A percentile compares a stretch with the other conserved stretches of the same genome.
phyloP scores from a whole-genome alignment of 345 rosid genomes.

The Murraya paniculata region DNA sequence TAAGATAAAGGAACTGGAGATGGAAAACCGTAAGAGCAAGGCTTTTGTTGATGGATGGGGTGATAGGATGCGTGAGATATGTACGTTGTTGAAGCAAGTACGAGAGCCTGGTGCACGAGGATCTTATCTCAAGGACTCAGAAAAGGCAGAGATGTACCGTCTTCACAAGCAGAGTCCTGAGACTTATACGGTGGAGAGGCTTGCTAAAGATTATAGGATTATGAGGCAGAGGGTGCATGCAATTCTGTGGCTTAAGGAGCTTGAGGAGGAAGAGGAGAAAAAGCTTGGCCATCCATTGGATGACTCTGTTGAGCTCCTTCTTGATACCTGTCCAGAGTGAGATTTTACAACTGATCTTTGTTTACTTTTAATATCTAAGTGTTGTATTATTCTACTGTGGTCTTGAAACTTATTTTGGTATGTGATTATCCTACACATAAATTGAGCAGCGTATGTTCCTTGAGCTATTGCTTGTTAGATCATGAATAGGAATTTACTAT shows the following conservation, averaged over 20 bases:
- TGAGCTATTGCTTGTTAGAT: background rate
- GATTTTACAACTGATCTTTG: slow-evolving; percentile 15
- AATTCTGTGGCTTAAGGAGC: slow-evolving; percentile 88
- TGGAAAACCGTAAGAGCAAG: slow-evolving; percentile 40
- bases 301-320: slow-evolving; percentile 83
- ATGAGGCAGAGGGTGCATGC: slow-evolving; percentile 98
- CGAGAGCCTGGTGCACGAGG: slow-evolving; percentile 92
- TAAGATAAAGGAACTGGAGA: slow-evolving; percentile 39
- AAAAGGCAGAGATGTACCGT: slow-evolving; percentile 95
- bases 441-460: background rate
- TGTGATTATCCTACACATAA: background rate
- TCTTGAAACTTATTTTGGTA: background rate
- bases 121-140: slow-evolving; percentile 80
- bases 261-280: slow-evolving; percentile 90
- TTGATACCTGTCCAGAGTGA: slow-evolving; percentile 88
- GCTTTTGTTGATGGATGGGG: slow-evolving; percentile 60
- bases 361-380: background rate
- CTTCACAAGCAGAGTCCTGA: slow-evolving; percentile 85
- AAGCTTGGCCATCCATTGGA: slow-evolving; percentile 84
- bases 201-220: slow-evolving; percentile 89
- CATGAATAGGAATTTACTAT: background rate
- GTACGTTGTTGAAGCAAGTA: slow-evolving; percentile 68
- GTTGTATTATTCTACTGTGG: background rate
- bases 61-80: slow-evolving; percentile 48
- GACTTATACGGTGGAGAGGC: slow-evolving; percentile 69